Percentiles rank a stretch among this genome's conserved stretches.
phyloP scores from a whole-genome alignment of 441 rosid species.

The Euphorbia schlechtendalii region DNA sequence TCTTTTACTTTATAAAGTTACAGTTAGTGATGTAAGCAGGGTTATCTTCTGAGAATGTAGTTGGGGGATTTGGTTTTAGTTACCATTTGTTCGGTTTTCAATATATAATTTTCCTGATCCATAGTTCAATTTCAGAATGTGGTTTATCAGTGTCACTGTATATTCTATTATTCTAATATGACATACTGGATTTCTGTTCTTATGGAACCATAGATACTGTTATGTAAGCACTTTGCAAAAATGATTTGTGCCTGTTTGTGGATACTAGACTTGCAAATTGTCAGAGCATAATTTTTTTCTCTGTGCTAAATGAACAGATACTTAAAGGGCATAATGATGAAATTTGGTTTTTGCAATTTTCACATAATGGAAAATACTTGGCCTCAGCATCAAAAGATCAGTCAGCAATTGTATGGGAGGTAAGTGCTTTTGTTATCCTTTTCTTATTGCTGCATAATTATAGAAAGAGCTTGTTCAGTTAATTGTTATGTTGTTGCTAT shows the following conservation, averaged over 20 bases:
- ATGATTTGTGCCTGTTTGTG: slow-evolving; percentile 2
- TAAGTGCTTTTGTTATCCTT: slow-evolving; percentile 19
- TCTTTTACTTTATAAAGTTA: background rate
- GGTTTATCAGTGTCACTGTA: background rate
- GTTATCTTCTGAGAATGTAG: slow-evolving; percentile 10
- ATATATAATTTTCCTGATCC: background rate
- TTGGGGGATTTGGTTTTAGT: background rate
- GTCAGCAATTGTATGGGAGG: slow-evolving; percentile 87
- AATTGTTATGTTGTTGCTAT: background rate
- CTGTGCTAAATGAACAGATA: slow-evolving; percentile 48
- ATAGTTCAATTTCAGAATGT: slow-evolving; percentile 1
- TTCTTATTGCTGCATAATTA: background rate
- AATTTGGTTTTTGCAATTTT: slow-evolving; percentile 95
- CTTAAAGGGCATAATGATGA: slow-evolving; percentile 77
- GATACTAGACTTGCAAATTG: background rate
- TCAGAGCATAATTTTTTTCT: slow-evolving; percentile 4
- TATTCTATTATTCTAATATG: background rate
- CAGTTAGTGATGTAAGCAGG: background rate
- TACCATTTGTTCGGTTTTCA: background rate
- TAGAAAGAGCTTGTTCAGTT: background rate
- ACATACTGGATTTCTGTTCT: background rate
- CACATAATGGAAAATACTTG: slow-evolving; percentile 79
- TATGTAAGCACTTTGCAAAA: background rate
- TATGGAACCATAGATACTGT: background rate
- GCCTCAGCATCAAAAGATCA: slow-evolving; percentile 88